Percentiles rank a stretch among this genome's conserved stretches.
These are phyloP conservation scores for Tinospora cordifolia DNA, from an alignment of 164 flowering plant genomes.

Conservation along the genomic window DNA sequence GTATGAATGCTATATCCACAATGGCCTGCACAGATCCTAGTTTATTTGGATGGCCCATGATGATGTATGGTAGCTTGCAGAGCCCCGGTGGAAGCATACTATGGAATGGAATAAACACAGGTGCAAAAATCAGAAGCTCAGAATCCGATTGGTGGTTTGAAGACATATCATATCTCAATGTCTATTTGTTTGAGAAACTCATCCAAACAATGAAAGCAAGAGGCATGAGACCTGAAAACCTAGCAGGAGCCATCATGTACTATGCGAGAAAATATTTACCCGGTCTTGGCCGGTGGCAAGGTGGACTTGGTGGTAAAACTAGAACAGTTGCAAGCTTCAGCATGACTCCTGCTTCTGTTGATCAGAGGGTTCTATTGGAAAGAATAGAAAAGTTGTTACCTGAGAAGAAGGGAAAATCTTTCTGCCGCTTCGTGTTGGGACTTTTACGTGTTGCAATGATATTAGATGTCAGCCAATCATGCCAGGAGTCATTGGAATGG, in stretches of 20 bases:
- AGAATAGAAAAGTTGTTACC: constrained; percentile 66
- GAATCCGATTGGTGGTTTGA: constrained; percentile 98
- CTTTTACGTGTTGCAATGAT: constrained; percentile 80
- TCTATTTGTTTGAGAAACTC: constrained; percentile 63
- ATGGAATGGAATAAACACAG: constrained; percentile 96
- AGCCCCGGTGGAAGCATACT: constrained; percentile 98
- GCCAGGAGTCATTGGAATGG: constrained; percentile 60
- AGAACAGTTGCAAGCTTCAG: constrained; percentile 57
- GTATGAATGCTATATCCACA: constrained; percentile 56
- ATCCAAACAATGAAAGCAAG: constrained; percentile 58
- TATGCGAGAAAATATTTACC: constrained; percentile 77
- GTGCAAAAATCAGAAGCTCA: constrained; percentile 62
- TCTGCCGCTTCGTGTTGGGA: constrained; percentile 70
- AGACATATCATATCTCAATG: constrained; percentile 64
- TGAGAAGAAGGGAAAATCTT: constrained; percentile 66
- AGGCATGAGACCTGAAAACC: constrained; percentile 61
- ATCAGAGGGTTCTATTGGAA: constrained; percentile 63
- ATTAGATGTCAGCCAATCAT: constrained; percentile 46
- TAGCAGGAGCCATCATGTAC: constrained; percentile 70
- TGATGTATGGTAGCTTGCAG: constrained; percentile 85
- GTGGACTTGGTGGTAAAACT: constrained; percentile 39
- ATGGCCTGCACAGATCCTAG: constrained; percentile 91
- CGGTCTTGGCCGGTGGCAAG: constrained; percentile 74
- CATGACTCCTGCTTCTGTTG: constrained; percentile 49
- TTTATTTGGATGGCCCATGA: constrained; percentile 98